phyloP scores from a whole-genome alignment of 768 basidiomycete species.

The Amanita polypyramis region DNA sequence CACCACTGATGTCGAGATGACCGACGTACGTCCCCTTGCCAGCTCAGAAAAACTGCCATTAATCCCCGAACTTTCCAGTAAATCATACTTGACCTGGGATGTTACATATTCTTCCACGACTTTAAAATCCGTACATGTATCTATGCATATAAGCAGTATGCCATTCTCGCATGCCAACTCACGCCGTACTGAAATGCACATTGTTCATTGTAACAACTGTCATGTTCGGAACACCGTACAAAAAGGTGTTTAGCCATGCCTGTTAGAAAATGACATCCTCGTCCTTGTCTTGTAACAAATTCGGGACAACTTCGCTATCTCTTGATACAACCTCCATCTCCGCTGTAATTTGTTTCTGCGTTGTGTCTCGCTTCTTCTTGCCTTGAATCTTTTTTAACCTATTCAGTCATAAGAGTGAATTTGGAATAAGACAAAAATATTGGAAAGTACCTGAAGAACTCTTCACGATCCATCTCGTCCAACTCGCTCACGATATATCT shows the following conservation, averaged over 20 bases:
- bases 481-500: constrained; percentile 96
- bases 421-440: background rate
- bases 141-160: constrained; percentile 54
- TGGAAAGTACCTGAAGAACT: constrained; percentile 69
- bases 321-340: constrained; percentile 20
- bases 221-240: background rate
- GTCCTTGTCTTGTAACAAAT: constrained; percentile 82
- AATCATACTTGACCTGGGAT: constrained; percentile 13
- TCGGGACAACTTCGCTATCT: constrained; percentile 24
- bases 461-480: constrained; percentile 97
- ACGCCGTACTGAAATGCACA: constrained; percentile 4
- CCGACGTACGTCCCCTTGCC: constrained; percentile 46
- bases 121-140: constrained; percentile 57
- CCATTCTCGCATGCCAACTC: constrained; percentile 11
- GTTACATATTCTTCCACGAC: constrained; percentile 14
- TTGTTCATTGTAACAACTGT: background rate
- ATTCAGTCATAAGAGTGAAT: constrained; percentile 8
- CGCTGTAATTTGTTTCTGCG: constrained; percentile 16
- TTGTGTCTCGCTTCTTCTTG: constrained; percentile 74
- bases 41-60: constrained; percentile 7
- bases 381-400: constrained; percentile 96
- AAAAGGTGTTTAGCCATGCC: constrained; percentile 3
- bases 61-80: constrained; percentile 21
- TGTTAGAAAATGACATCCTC: constrained; percentile 86
- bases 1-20: constrained; percentile 64